Evolutionary conservation across 2,329 filamentous ascomycete genomes (phyloP).

Genomic region (Sordariomycetes sp.): DNA sequence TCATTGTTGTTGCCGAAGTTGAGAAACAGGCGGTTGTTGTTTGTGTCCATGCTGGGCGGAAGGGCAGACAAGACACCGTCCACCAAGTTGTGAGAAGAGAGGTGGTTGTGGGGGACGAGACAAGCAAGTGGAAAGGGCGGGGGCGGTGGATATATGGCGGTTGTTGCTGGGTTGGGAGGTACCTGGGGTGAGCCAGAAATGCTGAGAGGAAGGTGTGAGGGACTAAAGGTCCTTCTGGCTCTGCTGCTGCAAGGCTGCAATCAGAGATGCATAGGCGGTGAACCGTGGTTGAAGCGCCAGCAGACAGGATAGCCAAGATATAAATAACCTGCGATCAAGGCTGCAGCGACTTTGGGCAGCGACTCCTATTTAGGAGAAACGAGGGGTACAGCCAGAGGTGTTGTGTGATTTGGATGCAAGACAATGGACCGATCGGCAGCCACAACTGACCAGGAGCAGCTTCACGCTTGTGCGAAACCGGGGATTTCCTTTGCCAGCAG

Average conservation of each 20-base stretch:
- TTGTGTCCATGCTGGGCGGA: constrained; percentile 36
- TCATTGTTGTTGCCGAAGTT: constrained; percentile 59
- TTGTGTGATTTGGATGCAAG: too few species aligned
- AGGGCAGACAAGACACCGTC: not conserved
- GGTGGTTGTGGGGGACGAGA: not conserved
- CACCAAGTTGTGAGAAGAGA: not conserved
- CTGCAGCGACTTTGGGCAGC: too few species aligned
- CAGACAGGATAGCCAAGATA: not conserved
- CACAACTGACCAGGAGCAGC: not conserved
- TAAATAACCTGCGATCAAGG: not conserved
- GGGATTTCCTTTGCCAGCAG: too few species aligned
- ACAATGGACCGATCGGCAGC: not conserved
- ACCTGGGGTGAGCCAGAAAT: not conserved
- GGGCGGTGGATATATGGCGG: not conserved
- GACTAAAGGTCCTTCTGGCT: not conserved
- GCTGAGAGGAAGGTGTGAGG: not conserved
- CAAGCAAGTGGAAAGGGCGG: not conserved
- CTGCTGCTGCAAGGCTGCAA: not conserved
- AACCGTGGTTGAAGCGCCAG: not conserved
- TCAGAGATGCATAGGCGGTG: not conserved
- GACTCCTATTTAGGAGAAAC: too few species aligned
- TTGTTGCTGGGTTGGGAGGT: not conserved
- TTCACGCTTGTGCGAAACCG: too few species aligned
- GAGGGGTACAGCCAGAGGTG: too few species aligned
- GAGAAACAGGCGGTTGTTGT: constrained; percentile 51